Base-by-base conservation (phyloP, 2,329 filamentous ascomycete species). In the Capronia epimyces region DNA sequence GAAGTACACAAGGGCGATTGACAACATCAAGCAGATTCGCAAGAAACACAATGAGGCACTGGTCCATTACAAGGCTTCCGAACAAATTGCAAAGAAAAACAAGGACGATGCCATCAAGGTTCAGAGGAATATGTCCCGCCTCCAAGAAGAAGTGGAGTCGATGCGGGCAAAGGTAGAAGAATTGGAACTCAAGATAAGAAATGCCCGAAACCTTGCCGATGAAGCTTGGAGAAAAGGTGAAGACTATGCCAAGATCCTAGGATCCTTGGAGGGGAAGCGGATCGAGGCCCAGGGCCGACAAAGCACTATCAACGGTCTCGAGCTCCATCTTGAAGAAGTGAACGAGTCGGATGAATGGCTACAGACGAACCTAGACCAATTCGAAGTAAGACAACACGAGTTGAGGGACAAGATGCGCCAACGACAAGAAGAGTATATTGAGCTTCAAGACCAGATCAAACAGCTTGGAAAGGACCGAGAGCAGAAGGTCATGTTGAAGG, bases 1-100 rank as follows among this genome's bases (percentile, higher is more conserved):
- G 70, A 96, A 95, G 66, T 98, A 97, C 69, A 95, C 90, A 27
- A 96, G 95, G 64, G 93, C 90, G 15, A 95, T 98, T 53, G 90
- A 96, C 40, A 95, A 95, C 66, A 86, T 98, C 66, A 96, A 95
- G 65, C 67, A 83, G 8, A 75, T 97, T 43, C 79, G 85, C 32
- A 98, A 97, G 71, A 85, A 83, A 58, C 84, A 95, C 59, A 85
- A 83, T 29, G 82, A 86, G 57, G 79, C 91, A 55, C 76, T 97
- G 8, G 79, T 75, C 13, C 80, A 84, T 54, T 78, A 86, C 50
- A 88, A 87, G 63, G 80, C 85, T 37, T 79, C 86, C 52, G 88
- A 95, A 65, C 76, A 82, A 34, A 81, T 89, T 57, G 83, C 86
- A 58, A 93, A 93, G 66, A 74, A 79, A 41, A 86, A 93, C 67